Percentiles rank a stretch among this genome's conserved stretches.
These are phyloP conservation scores for Chamaecyparis obtusa DNA, from an alignment of 75 land plant genomes.

Conservation along the genomic window DNA sequence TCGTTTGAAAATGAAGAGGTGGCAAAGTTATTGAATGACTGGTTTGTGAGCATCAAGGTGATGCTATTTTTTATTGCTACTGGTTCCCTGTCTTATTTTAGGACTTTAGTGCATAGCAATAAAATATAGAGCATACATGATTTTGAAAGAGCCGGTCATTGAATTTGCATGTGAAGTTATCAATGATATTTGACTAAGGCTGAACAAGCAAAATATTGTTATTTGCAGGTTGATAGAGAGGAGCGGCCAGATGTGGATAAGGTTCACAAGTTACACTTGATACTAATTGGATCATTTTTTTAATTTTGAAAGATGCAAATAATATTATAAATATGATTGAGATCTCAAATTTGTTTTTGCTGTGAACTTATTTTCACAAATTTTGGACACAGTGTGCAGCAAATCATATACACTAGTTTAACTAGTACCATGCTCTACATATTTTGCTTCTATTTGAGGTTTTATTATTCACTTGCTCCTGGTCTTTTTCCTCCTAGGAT, in stretches of 20 bases:
- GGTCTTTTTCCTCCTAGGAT: not conserved
- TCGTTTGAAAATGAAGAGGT: slow-evolving; percentile 97
- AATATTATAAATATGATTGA: not conserved
- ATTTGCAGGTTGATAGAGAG: slow-evolving; percentile 91
- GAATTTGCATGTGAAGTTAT: not conserved
- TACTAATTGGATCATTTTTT: not conserved
- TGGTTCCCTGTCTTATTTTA: not conserved
- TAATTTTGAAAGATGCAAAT: slow-evolving; percentile 7
- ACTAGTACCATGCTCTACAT: not conserved
- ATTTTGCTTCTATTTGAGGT: not conserved
- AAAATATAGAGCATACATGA: not conserved
- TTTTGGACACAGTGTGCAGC: not conserved
- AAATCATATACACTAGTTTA: not conserved
- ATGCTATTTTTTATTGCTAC: not conserved
- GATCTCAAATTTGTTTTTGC: not conserved
- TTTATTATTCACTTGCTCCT: not conserved
- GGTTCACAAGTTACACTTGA: slow-evolving; percentile 33
- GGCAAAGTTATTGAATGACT: slow-evolving; percentile 86
- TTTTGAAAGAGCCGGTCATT: not conserved
- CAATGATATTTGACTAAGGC: not conserved
- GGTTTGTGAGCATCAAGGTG: slow-evolving; percentile 99
- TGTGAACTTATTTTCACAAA: not conserved
- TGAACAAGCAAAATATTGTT: not conserved
- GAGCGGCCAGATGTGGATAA: slow-evolving; percentile 99
- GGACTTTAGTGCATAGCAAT: not conserved